Percentiles rank a stretch among this genome's conserved stretches.
These are phyloP conservation scores for Ogataea sp. DNA, from an alignment of 805 yeast genomes.

Conservation along the genomic window DNA sequence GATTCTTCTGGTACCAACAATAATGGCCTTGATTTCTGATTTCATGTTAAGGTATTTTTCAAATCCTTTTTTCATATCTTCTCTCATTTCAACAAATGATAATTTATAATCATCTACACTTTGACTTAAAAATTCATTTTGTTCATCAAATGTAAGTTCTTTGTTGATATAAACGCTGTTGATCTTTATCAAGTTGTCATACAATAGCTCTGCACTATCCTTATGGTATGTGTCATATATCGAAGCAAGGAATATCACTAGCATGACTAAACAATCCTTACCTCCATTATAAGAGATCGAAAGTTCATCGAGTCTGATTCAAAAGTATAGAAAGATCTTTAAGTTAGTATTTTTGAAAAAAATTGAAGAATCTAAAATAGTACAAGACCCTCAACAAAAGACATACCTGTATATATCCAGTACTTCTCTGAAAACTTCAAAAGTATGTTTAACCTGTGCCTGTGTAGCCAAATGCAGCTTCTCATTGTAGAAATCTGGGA, in stretches of 20 bases:
- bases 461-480: constrained; percentile 15
- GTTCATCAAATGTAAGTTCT: constrained; percentile 63
- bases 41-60: constrained; percentile 44
- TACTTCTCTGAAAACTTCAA: constrained; percentile 10
- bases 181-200: constrained; percentile 26
- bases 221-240: constrained; percentile 16
- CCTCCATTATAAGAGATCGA: constrained; percentile 94
- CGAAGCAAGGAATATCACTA: constrained; percentile 63
- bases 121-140: constrained; percentile 53
- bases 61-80: constrained; percentile 62
- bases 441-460: constrained; percentile 15
- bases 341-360: too few relatives aligned
- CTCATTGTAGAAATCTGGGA: constrained; percentile 9
- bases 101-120: constrained; percentile 52
- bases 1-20: constrained; percentile 81
- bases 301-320: constrained; percentile 32
- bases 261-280: constrained; percentile 89
- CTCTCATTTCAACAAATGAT: constrained; percentile 32
- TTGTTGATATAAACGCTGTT: constrained; percentile 70
- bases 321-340: too few relatives aligned
- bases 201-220: constrained; percentile 8
- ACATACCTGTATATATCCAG: constrained; percentile 11
- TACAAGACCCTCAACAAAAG: too few relatives aligned
- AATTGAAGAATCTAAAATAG: too few relatives aligned
- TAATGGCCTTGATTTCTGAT: constrained; percentile 56